Conservation (phyloP, 2,329 filamentous ascomycete genomes). For the Achaetomium macrosporum region DNA sequence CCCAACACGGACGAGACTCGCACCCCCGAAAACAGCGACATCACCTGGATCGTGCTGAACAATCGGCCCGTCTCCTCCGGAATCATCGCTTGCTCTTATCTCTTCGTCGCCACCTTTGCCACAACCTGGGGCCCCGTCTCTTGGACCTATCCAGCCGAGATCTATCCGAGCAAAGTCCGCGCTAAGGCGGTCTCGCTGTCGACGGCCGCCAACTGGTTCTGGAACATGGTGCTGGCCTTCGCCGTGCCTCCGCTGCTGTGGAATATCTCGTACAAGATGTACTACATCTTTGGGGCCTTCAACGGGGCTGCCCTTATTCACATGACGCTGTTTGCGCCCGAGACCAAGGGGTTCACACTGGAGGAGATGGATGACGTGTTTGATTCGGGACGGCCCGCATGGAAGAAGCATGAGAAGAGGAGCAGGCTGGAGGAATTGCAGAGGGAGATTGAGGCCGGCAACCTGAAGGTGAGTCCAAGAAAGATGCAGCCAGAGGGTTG, state of each 20-base stretch:
- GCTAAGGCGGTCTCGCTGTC: slow-evolving; percentile 41
- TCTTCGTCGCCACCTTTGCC: slow-evolving; percentile 66
- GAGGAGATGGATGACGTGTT: slow-evolving; percentile 76
- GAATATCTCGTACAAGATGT: slow-evolving; percentile 49
- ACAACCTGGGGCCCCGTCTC: slow-evolving; percentile 46
- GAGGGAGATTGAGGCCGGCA: slow-evolving; percentile 43
- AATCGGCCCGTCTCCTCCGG: slow-evolving; percentile 52
- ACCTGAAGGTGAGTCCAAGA: slow-evolving; percentile 33
- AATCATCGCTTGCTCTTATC: slow-evolving; percentile 64
- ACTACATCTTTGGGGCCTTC: slow-evolving; percentile 71
- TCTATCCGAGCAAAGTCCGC: slow-evolving; percentile 37
- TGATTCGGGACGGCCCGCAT: slow-evolving; percentile 51
- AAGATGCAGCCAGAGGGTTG: background rate
- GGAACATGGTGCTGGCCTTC: slow-evolving; percentile 51
- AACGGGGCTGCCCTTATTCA: slow-evolving; percentile 63
- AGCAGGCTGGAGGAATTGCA: slow-evolving; percentile 43
- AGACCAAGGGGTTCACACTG: slow-evolving; percentile 67
- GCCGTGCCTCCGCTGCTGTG: slow-evolving; percentile 44
- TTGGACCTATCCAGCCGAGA: slow-evolving; percentile 45
- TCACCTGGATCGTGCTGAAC: slow-evolving; percentile 52
- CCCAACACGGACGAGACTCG: slow-evolving; percentile 36
- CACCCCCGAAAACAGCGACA: slow-evolving; percentile 38
- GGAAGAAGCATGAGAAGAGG: slow-evolving; percentile 42
- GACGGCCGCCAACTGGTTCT: slow-evolving; percentile 38
- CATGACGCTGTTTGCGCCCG: slow-evolving; percentile 56